Conservation (phyloP, 805 yeast genomes). For the Vanderwaltozyma yarrowii region DNA sequence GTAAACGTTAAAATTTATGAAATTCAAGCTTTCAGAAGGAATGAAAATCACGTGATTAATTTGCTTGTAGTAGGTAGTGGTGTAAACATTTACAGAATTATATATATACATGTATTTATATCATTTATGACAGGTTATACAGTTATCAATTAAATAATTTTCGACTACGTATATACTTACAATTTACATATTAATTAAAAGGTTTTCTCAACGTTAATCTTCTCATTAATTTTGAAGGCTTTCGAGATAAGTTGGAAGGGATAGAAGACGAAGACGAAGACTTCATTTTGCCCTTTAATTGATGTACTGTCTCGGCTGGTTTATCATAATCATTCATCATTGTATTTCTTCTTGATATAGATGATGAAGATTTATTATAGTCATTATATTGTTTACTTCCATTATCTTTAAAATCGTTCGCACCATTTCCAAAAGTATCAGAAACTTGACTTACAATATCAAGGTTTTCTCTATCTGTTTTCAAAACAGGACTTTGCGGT, state of each 20-base stretch:
- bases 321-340: conserved; percentile 32
- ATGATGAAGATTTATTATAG: neutral
- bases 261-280: conserved; percentile 21
- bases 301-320: conserved; percentile 31
- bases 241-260: conserved; percentile 25
- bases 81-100: no score
- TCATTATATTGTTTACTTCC: no score
- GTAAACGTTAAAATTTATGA: no score
- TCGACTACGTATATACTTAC: no score
- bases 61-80: no score
- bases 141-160: no score
- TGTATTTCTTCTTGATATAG: conserved; percentile 3
- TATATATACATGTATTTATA: no score
- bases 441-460: conserved; percentile 10
- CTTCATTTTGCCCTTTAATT: conserved; percentile 27
- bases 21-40: no score
- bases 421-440: conserved; percentile 1
- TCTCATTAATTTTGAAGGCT: conserved; percentile 29
- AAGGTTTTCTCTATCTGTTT: conserved; percentile 12
- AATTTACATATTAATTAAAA: no score
- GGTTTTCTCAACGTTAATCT: conserved; percentile 13
- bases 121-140: no score
- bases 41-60: no score
- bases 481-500: conserved; percentile 41
- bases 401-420: no score